Evolutionary conservation across 208 protist species (phyloP).

Genomic region (Sergeia podlipaevii): DNA sequence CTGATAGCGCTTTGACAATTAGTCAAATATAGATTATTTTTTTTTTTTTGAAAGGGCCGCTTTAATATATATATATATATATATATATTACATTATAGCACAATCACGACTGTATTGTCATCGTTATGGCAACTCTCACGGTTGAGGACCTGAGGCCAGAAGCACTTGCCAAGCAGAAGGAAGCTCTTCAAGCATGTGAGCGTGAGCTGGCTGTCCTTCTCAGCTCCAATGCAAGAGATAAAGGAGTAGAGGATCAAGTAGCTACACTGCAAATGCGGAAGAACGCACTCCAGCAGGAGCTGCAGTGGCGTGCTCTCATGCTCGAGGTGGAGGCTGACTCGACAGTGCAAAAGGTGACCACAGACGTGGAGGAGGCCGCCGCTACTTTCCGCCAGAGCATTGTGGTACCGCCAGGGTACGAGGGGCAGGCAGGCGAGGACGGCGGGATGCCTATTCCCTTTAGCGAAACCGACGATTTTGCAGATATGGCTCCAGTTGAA

Average conservation of each 20-base stretch:
- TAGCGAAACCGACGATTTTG: conserved; percentile 77
- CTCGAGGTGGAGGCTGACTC: conserved; percentile 43
- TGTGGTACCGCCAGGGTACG: conserved; percentile 40
- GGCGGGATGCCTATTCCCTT: conserved; percentile 36
- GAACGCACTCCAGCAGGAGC: conserved; percentile 56
- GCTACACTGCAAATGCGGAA: conserved; percentile 50
- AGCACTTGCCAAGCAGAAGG: conserved; percentile 35
- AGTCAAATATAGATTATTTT: too few species aligned
- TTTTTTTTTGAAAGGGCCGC: too few species aligned
- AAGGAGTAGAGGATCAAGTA: conserved; percentile 72
- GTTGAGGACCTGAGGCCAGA: conserved; percentile 33
- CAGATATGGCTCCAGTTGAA: conserved; percentile 60
- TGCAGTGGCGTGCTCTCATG: conserved; percentile 86
- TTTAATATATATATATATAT: too few species aligned
- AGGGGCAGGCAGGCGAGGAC: conserved; percentile 12
- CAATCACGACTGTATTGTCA: too few species aligned
- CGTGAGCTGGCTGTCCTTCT: conserved; percentile 74
- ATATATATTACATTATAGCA: too few species aligned
- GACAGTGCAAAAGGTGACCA: conserved; percentile 45
- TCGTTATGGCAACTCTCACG: conserved; percentile 33
- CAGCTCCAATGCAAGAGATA: conserved; percentile 57
- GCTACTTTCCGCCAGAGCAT: conserved; percentile 48
- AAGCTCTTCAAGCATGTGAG: conserved; percentile 40
- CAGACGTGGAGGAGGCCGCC: conserved; percentile 19
- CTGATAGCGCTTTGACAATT: too few species aligned